These are phyloP conservation scores for Acmispon strigosus DNA, from an alignment of 306 rosid species.

Conservation along the genomic window DNA sequence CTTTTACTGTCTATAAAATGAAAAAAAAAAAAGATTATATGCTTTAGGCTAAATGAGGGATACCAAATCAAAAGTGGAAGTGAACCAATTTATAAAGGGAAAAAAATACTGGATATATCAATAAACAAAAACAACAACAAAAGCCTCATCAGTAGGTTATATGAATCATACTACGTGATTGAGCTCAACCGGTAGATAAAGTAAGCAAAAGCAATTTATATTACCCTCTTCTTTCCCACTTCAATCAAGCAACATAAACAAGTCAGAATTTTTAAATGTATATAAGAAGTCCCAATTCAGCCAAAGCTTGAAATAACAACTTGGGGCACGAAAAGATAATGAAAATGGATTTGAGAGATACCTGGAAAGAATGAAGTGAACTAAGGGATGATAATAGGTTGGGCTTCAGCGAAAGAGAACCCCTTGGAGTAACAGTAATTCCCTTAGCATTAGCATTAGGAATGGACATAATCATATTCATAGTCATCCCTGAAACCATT, in stretches of 20 bases:
- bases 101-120: not conserved
- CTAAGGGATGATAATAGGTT: slow-evolving; percentile 29
- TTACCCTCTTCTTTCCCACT: not conserved
- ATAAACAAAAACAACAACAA: no score
- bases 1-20: not conserved
- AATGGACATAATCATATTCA: slow-evolving; percentile 19
- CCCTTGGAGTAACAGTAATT: slow-evolving; percentile 15
- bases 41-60: not conserved
- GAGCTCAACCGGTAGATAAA: no score
- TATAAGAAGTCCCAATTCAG: not conserved
- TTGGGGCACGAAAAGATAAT: not conserved
- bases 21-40: not conserved
- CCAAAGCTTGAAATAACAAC: not conserved
- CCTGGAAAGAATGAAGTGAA: slow-evolving; percentile 55
- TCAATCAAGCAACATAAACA: not conserved
- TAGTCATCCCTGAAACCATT: slow-evolving; percentile 21
- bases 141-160: no score
- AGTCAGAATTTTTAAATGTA: not conserved
- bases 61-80: not conserved
- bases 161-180: no score
- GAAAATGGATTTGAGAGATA: slow-evolving; percentile 10
- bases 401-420: slow-evolving; percentile 28
- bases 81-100: not conserved
- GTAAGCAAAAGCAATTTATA: not conserved
- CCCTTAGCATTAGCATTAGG: slow-evolving; percentile 29